A percentile compares a stretch with the other conserved stretches of the same genome.
These are phyloP conservation scores for Trichophyton rubrum DNA, from an alignment of 2,329 filamentous ascomycete genomes.

Conservation along the genomic window DNA sequence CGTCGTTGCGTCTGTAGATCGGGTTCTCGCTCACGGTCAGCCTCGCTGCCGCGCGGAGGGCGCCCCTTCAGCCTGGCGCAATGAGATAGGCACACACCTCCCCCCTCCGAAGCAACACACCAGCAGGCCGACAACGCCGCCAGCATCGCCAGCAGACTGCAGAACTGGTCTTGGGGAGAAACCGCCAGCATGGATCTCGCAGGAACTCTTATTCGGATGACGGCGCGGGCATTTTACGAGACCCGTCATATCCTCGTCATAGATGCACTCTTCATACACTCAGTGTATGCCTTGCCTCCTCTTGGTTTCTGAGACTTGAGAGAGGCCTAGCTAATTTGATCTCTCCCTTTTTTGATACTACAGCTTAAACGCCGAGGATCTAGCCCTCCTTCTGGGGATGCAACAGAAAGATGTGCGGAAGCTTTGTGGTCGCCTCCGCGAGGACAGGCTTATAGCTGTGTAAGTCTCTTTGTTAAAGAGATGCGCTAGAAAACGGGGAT, in stretches of 20 bases:
- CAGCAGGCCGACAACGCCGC: neutral
- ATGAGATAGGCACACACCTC: neutral
- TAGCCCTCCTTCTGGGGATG: slow-evolving; percentile 75
- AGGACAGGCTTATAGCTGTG: slow-evolving; percentile 75
- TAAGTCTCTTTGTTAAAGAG: slow-evolving; percentile 33
- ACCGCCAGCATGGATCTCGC: slow-evolving; percentile 46
- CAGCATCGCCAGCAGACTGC: neutral
- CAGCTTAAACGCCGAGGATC: slow-evolving; percentile 71
- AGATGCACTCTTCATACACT: slow-evolving; percentile 65
- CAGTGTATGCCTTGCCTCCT: slow-evolving; percentile 41
- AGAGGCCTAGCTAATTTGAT: slow-evolving; percentile 9
- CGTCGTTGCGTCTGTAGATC: neutral
- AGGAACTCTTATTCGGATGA: slow-evolving; percentile 71
- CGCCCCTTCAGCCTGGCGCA: neutral
- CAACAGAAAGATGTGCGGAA: slow-evolving; percentile 88
- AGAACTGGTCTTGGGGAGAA: neutral
- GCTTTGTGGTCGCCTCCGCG: slow-evolving; percentile 69
- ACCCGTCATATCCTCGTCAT: slow-evolving; percentile 72
- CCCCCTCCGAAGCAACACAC: neutral
- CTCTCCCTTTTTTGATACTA: neutral
- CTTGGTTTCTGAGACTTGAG: slow-evolving; percentile 5
- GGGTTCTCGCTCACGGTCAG: neutral
- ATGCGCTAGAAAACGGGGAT: neutral
- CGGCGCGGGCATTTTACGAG: slow-evolving; percentile 74
- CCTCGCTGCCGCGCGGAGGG: neutral